Percentiles rank a stretch among this genome's conserved stretches.
Evolutionary conservation across 306 rosid species (phyloP).

Genomic region (Comarum palustre): DNA sequence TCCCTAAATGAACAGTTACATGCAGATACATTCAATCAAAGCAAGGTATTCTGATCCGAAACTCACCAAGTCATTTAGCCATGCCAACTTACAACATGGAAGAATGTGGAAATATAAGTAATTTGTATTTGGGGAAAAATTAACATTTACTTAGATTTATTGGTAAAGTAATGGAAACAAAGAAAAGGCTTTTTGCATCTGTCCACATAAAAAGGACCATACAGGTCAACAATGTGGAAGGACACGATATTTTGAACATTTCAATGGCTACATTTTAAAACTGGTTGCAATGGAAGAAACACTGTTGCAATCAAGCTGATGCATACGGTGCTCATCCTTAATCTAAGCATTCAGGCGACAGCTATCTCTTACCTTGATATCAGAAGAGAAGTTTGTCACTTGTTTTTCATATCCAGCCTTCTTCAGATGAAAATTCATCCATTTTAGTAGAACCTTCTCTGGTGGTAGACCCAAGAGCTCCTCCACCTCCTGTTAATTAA

Average conservation of each 20-base stretch:
- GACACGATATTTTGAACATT: not conserved
- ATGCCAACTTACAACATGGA: not conserved
- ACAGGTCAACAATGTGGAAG: not conserved
- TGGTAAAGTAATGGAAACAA: not conserved
- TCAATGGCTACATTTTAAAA: not conserved
- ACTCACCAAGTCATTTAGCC: not conserved
- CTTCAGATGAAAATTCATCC: conserved; percentile 98
- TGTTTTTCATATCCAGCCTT: conserved; percentile 90
- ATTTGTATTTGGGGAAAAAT: not conserved
- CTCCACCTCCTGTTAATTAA: conserved; percentile 79
- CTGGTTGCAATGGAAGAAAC: not conserved
- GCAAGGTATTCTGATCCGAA: not conserved
- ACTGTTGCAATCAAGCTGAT: not conserved
- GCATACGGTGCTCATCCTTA: conserved; percentile 20
- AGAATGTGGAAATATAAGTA: not conserved
- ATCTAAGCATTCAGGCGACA: conserved; percentile 9
- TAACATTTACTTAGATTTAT: no score
- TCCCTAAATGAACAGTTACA: not conserved
- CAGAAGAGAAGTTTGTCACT: conserved; percentile 95
- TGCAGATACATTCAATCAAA: not conserved
- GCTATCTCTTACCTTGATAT: conserved; percentile 67
- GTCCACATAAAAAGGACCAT: not conserved
- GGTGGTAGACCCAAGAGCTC: conserved; percentile 93
- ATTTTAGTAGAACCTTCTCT: conserved; percentile 87
- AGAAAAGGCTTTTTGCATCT: not conserved